Percentiles rank a stretch among this genome's conserved stretches.
phyloP scores from a whole-genome alignment of 129 eudicot species.

The Tanacetum coccineum region DNA sequence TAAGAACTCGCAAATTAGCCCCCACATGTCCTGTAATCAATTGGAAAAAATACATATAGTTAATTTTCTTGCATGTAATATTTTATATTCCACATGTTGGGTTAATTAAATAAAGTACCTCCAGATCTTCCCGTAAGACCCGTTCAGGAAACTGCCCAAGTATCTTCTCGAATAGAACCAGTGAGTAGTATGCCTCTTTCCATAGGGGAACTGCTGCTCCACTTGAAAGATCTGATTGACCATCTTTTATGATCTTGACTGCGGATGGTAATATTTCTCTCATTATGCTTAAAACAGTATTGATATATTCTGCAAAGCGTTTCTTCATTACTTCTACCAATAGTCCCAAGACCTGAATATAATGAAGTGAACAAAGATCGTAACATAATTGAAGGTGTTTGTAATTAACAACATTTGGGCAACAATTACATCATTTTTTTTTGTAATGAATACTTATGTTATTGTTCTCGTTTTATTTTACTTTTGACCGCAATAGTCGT shows the following conservation, averaged over 20 bases:
- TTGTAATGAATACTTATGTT: not conserved
- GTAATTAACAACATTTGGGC: not conserved
- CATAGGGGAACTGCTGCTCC: conserved; percentile 52
- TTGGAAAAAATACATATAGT: not conserved
- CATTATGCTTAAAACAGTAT: conserved; percentile 37
- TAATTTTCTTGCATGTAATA: not conserved
- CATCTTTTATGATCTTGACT: conserved; percentile 21
- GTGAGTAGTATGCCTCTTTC: conserved; percentile 87
- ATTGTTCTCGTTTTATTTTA: too few relatives aligned
- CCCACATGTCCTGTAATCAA: conserved; percentile 64
- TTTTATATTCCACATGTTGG: not conserved
- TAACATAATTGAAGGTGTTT: not conserved
- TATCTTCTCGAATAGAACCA: conserved; percentile 76
- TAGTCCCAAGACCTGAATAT: conserved; percentile 68
- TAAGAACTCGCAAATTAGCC: conserved; percentile 41
- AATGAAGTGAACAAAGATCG: not conserved
- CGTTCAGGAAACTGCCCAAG: conserved; percentile 44
- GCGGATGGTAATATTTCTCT: conserved; percentile 53
- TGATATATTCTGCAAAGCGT: conserved; percentile 43
- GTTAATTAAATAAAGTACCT: conserved; percentile 39
- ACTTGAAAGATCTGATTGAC: conserved; percentile 37
- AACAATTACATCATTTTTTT: not conserved
- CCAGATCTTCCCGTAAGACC: conserved; percentile 42
- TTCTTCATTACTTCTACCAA: conserved; percentile 61
- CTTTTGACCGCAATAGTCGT: too few relatives aligned